Conservation (phyloP, 1,284 basidiomycete genomes). For the Erythrobasidium hasegawianum region DNA sequence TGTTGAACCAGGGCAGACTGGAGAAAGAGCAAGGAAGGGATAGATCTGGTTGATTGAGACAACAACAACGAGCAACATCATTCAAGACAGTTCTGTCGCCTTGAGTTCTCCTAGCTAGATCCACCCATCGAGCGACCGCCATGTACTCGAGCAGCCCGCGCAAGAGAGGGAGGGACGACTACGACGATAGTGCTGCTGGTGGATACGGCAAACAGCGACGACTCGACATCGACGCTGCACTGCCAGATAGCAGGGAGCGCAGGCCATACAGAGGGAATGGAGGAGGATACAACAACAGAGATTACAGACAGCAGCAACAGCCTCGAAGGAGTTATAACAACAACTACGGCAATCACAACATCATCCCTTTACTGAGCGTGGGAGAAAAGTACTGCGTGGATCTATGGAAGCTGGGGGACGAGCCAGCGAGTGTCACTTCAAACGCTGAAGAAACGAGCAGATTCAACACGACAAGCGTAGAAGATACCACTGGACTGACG, state of each 20-base stretch:
- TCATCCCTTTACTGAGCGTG: constrained; percentile 23
- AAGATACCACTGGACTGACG: constrained; percentile 18
- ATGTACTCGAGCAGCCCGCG: constrained; percentile 6
- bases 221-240: constrained; percentile 35
- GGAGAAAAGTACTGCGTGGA: constrained; percentile 13
- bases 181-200: constrained; percentile 17
- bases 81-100: no score
- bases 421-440: constrained; percentile 5
- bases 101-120: no score
- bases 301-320: constrained; percentile 2
- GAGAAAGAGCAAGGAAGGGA: no score
- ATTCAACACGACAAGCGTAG: not conserved
- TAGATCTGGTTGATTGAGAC: no score
- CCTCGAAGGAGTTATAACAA: not conserved
- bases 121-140: no score
- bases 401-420: constrained; percentile 3
- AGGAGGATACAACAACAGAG: constrained; percentile 6
- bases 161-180: constrained; percentile 30
- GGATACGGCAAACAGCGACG: constrained; percentile 15
- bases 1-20: no score
- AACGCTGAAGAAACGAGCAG: constrained; percentile 15
- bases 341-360: constrained; percentile 24
- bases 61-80: no score
- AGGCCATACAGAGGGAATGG: constrained; percentile 32
- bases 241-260: constrained; percentile 32